These are phyloP conservation scores for Aspergillus nidulans DNA, from an alignment of 495 filamentous ascomycete genomes.

Conservation along the genomic window DNA sequence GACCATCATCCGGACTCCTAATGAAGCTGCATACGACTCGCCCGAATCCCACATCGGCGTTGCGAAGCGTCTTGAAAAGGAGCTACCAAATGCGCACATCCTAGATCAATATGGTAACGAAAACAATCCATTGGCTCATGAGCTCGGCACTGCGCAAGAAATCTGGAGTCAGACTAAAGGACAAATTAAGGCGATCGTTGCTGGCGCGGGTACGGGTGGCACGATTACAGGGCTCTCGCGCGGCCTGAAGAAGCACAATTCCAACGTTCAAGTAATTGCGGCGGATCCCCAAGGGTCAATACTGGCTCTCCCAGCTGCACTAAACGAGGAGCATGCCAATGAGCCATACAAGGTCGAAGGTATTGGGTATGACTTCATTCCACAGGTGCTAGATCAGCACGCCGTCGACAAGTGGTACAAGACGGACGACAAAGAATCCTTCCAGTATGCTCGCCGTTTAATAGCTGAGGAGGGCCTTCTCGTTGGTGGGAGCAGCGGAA, in stretches of 20 bases:
- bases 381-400: constrained; percentile 80
- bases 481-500: constrained; percentile 91
- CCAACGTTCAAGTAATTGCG: constrained; percentile 76
- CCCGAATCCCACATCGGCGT: constrained; percentile 98
- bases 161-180: constrained; percentile 89
- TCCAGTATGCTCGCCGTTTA: constrained; percentile 78
- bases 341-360: constrained; percentile 96
- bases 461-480: constrained; percentile 94
- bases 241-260: constrained; percentile 82
- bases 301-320: constrained; percentile 67
- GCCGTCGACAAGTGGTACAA: constrained; percentile 96
- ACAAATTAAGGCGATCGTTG: constrained; percentile 80
- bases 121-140: constrained; percentile 91
- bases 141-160: constrained; percentile 92
- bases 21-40: constrained; percentile 87
- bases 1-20: constrained; percentile 96
- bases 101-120: constrained; percentile 92
- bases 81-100: constrained; percentile 95
- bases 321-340: constrained; percentile 77
- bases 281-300: constrained; percentile 90
- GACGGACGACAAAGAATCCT: constrained; percentile 89
- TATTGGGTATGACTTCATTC: constrained; percentile 98
- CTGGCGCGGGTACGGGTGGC: constrained; percentile 91
- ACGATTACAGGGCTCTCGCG: constrained; percentile 88
- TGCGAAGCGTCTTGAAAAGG: constrained; percentile 81